phyloP scores from a whole-genome alignment of 768 basidiomycete genomes.

The Leucogyrophana mollusca region DNA sequence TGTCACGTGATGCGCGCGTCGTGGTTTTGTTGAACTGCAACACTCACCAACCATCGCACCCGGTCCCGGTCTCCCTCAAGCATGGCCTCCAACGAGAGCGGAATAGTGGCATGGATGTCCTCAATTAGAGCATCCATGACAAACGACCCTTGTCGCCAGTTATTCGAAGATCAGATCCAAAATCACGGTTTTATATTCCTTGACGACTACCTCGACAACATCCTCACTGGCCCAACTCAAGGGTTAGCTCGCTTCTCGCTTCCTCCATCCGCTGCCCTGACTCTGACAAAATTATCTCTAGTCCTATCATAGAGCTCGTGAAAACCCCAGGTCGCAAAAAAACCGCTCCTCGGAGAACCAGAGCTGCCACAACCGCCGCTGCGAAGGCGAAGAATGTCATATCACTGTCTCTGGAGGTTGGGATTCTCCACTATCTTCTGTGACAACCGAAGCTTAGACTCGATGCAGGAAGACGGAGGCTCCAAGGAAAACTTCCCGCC shows the following conservation, averaged over 20 bases:
- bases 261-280: neutral
- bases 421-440: constrained; percentile 10
- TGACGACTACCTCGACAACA: constrained; percentile 72
- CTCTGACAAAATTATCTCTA: constrained; percentile 23
- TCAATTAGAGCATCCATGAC: constrained; percentile 66
- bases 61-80: constrained; percentile 2
- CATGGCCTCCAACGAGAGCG: constrained; percentile 22
- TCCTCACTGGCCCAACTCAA: constrained; percentile 62
- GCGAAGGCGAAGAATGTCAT: constrained; percentile 45
- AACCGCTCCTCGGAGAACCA: constrained; percentile 48
- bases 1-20: constrained; percentile 29
- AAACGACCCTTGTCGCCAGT: constrained; percentile 67
- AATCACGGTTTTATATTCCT: constrained; percentile 77
- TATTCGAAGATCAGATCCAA: constrained; percentile 73
- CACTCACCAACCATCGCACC: neutral
- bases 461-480: constrained; percentile 30
- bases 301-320: constrained; percentile 74
- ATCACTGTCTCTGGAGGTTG: constrained; percentile 47
- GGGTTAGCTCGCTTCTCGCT: constrained; percentile 44
- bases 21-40: constrained; percentile 13
- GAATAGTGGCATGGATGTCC: constrained; percentile 70
- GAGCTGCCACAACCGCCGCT: constrained; percentile 35
- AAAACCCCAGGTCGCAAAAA: constrained; percentile 83
- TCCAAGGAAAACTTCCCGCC: constrained; percentile 41
- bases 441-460: no score